Evolutionary conservation across 768 basidiomycete genomes (phyloP).

Genomic region (Kockovaella imperatae): DNA sequence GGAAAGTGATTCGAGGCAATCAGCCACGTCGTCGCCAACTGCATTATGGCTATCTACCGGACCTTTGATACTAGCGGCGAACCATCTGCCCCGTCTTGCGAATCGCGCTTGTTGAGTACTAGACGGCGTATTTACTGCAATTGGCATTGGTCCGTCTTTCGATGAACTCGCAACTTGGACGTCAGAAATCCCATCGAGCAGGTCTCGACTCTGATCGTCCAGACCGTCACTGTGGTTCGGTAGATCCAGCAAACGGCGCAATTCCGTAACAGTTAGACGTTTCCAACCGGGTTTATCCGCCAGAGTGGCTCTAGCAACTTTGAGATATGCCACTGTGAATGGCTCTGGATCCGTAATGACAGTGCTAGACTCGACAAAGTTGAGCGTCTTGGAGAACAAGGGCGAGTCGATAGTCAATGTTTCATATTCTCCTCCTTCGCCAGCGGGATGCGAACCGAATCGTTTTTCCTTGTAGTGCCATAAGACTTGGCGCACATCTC

Average conservation of each 20-base stretch:
- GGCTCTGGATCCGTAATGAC: conserved; percentile 56
- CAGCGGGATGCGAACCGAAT: conserved; percentile 89
- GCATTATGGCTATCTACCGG: no score
- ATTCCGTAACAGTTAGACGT: conserved; percentile 16
- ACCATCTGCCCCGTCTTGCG: conserved; percentile 55
- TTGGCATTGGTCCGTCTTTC: no score
- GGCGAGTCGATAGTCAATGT: conserved; percentile 84
- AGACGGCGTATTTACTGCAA: neutral
- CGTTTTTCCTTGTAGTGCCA: conserved; percentile 54
- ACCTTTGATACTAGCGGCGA: conserved; percentile 58
- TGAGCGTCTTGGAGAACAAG: conserved; percentile 69
- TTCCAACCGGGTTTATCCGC: conserved; percentile 50
- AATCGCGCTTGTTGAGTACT: conserved; percentile 1
- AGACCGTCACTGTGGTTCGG: conserved; percentile 4
- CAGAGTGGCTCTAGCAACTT: conserved; percentile 63
- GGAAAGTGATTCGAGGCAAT: conserved; percentile 60
- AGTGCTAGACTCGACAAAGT: conserved; percentile 60
- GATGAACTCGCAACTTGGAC: neutral
- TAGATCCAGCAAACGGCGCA: conserved; percentile 33
- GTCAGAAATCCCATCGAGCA: neutral
- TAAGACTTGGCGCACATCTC: neutral
- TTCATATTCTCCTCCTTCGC: conserved; percentile 98
- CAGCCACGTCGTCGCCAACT: conserved; percentile 64
- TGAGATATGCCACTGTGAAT: conserved; percentile 83
- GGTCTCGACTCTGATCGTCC: conserved; percentile 1